Conservation (phyloP, 129 eudicot genomes). For the Rutidosis leptorrhynchoides region DNA sequence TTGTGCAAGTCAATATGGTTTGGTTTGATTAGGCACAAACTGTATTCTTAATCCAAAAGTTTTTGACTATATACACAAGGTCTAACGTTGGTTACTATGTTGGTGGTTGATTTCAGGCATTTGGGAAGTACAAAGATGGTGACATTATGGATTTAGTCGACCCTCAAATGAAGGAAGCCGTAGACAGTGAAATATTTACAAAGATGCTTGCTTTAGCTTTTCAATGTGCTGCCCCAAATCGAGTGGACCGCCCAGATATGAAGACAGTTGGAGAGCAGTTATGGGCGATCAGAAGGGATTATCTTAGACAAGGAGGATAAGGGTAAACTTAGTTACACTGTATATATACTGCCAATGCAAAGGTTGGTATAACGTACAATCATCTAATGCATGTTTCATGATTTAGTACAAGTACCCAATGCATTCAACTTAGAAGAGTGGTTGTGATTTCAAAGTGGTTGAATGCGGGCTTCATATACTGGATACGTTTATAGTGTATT, state of each 20-base stretch:
- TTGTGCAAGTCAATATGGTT: background rate
- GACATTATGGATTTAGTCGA: no score
- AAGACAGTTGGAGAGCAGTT: conserved; percentile 71
- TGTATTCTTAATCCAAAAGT: background rate
- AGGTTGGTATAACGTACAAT: conserved; percentile 28
- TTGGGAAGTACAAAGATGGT: no score
- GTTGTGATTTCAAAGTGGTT: conserved; percentile 1
- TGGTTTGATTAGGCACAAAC: background rate
- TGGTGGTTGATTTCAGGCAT: no score
- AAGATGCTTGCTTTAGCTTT: conserved; percentile 73
- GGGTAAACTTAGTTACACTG: conserved; percentile 22
- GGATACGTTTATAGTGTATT: no score
- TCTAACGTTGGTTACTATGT: background rate
- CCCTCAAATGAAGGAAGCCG: no score
- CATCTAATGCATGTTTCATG: conserved; percentile 23
- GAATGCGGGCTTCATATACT: no score
- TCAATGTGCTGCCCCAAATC: conserved; percentile 77
- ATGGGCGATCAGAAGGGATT: conserved; percentile 81
- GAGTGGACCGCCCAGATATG: conserved; percentile 89
- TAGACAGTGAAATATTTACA: conserved; percentile 43
- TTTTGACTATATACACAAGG: no score
- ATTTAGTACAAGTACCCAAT: conserved; percentile 13
- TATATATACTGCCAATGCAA: conserved; percentile 5
- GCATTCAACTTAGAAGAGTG: background rate
- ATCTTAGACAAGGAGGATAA: conserved; percentile 44